Evolutionary conservation across 169 alveolate genomes (phyloP).

Genomic region (Sarcocystis neurona): DNA sequence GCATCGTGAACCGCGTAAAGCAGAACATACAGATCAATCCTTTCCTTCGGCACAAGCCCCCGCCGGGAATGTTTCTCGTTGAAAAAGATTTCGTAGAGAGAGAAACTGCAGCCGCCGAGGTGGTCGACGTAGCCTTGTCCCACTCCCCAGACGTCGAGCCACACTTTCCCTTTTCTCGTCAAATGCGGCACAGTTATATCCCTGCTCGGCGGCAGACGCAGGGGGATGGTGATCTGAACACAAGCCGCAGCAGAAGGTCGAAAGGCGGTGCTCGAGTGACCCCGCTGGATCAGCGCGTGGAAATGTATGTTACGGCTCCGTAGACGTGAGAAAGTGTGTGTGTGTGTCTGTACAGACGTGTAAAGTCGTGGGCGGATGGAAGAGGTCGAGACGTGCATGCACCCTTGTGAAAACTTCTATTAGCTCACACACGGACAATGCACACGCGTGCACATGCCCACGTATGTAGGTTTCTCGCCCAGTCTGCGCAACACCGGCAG

Average conservation of each 20-base stretch:
- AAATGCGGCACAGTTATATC: conserved; percentile 45
- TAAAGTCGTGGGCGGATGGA: too few relatives aligned
- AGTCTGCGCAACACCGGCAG: too few relatives aligned
- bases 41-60: neutral
- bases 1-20: neutral
- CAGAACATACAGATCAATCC: conserved; percentile 37
- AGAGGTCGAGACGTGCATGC: too few relatives aligned
- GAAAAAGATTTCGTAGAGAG: conserved; percentile 53
- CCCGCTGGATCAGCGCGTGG: neutral
- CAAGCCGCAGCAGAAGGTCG: neutral
- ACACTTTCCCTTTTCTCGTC: conserved; percentile 42
- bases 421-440: too few relatives aligned
- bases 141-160: conserved; percentile 62
- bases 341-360: too few relatives aligned
- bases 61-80: conserved; percentile 52
- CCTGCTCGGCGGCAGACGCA: conserved; percentile 39
- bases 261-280: neutral
- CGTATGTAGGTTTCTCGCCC: too few relatives aligned
- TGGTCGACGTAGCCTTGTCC: conserved; percentile 60
- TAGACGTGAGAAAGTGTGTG: too few relatives aligned
- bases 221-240: conserved; percentile 49
- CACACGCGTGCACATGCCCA: too few relatives aligned
- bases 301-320: too few relatives aligned
- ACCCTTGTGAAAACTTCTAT: too few relatives aligned
- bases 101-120: conserved; percentile 53